phyloP scores from a whole-genome alignment of 78 protist species.

The Dictyostelium brefeldianum region DNA sequence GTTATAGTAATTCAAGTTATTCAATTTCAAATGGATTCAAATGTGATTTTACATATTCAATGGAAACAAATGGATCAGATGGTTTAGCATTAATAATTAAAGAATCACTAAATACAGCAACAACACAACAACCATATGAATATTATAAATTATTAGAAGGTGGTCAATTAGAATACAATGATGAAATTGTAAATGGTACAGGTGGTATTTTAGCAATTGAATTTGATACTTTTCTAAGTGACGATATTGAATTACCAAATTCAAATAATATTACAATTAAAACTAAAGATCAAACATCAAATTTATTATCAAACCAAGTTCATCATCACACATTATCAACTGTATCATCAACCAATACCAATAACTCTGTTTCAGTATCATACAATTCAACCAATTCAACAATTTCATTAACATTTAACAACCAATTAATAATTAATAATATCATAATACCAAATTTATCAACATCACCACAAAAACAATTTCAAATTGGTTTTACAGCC shows the following conservation, averaged over 20 bases:
- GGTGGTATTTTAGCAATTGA: neutral
- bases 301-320: neutral
- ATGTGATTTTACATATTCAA: neutral
- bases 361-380: neutral
- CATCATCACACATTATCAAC: neutral
- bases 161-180: slow-evolving; percentile 17
- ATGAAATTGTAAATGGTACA: neutral
- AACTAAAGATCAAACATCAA: neutral
- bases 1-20: neutral
- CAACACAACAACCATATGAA: neutral
- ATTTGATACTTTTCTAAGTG: neutral
- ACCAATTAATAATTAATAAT: neutral
- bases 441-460: neutral
- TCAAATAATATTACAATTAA: neutral
- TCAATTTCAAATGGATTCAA: neutral
- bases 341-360: neutral
- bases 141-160: slow-evolving; percentile 6
- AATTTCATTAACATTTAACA: neutral
- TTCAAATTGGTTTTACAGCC: neutral
- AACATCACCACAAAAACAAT: neutral
- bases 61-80: slow-evolving; percentile 10
- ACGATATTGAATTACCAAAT: neutral
- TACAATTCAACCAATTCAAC: neutral
- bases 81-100: neutral
- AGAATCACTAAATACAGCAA: no score